Evolutionary conservation across 1,284 basidiomycete species (phyloP), one percentile per base, ranked within the genome.

Genomic region (Hemileia vastatrix): DNA sequence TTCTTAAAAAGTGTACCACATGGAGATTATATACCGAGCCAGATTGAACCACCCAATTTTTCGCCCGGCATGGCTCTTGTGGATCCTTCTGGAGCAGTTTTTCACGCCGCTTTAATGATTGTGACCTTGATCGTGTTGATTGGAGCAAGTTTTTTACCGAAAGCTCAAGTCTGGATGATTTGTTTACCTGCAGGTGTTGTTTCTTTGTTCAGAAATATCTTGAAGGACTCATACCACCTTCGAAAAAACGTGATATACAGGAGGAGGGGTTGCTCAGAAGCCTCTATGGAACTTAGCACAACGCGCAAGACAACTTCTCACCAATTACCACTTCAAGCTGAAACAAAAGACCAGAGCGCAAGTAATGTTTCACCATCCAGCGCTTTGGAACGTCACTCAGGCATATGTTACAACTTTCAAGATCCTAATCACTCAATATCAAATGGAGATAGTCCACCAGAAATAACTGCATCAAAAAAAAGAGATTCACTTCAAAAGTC

Each of bases 151-250:
- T 77, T 77, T 36, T 76, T 82, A 0, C 76, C 78, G 27, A 80
- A 76, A 48, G 59, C 47, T 11, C 36, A 81, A 57, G 90, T 83
- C 2, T 82, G 80, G 66, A 70, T 73, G 77, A 86, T 97, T 52
- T 88, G 85, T 1, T 80, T 90, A n/a, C 92, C 94, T 0, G 91
- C 92, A 33, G 92, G 91, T 0, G 74, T 82, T 1, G 74, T 83
- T 56, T 88, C 90, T 72, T 80, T 90, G 48, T 54, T 82, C 1
- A 83, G 86, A 53, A 88, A 92, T 71, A 68, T 86, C 1, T 82
- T 82, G 80, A 82, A 86, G 70, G 81, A 84, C 67, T 65, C n/a
- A n/a, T n/a, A n/a, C n/a, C n/a, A n/a, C n/a, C n/a, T n/a, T n/a
- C n/a, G n/a, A 57, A 69, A n/a, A n/a, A 69, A 27, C 66, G 67